phyloP scores from a whole-genome alignment of 352 stramenopile species.

The Salisapilia sapeloensis region DNA sequence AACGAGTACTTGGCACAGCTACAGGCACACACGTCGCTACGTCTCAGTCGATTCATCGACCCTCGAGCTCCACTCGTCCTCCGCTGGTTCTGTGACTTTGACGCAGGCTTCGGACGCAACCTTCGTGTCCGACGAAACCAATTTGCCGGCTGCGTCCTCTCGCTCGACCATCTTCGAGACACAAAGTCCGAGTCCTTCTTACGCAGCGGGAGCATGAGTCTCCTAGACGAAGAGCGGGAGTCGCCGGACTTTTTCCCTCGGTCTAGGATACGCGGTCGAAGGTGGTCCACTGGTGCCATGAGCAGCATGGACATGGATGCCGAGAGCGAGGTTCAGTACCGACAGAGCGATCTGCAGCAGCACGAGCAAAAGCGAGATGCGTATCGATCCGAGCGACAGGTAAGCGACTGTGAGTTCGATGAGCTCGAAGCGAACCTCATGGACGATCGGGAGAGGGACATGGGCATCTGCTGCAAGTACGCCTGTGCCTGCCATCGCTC shows the following conservation, averaged over 20 bases:
- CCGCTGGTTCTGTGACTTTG: slow-evolving; percentile 74
- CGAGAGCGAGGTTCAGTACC: slow-evolving; percentile 3
- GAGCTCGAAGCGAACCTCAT: slow-evolving; percentile 49
- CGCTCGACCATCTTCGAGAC: slow-evolving; percentile 19
- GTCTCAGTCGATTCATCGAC: slow-evolving; percentile 56
- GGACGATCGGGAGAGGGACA: slow-evolving; percentile 46
- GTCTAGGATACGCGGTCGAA: no score
- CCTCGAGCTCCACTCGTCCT: slow-evolving; percentile 45
- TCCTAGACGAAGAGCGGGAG: neutral
- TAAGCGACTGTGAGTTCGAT: slow-evolving; percentile 13
- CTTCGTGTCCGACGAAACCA: slow-evolving; percentile 16
- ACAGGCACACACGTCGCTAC: slow-evolving; percentile 18
- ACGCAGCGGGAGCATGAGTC: neutral
- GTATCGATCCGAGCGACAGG: slow-evolving; percentile 3
- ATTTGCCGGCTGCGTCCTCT: slow-evolving; percentile 28
- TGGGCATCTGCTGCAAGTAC: slow-evolving; percentile 46
- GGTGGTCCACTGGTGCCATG: no score
- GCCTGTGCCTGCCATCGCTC: slow-evolving; percentile 58
- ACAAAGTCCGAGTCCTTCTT: slow-evolving; percentile 3
- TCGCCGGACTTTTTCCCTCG: no score
- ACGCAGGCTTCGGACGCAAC: slow-evolving; percentile 29
- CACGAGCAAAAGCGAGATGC: slow-evolving; percentile 5
- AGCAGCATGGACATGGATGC: slow-evolving; percentile 2
- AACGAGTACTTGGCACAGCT: slow-evolving; percentile 35
- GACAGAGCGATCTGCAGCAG: slow-evolving; percentile 8